Evolutionary conservation across 306 rosid genomes (phyloP), one percentile per base, ranked within the genome.

Genomic region (Gynostemma pentaphyllum): DNA sequence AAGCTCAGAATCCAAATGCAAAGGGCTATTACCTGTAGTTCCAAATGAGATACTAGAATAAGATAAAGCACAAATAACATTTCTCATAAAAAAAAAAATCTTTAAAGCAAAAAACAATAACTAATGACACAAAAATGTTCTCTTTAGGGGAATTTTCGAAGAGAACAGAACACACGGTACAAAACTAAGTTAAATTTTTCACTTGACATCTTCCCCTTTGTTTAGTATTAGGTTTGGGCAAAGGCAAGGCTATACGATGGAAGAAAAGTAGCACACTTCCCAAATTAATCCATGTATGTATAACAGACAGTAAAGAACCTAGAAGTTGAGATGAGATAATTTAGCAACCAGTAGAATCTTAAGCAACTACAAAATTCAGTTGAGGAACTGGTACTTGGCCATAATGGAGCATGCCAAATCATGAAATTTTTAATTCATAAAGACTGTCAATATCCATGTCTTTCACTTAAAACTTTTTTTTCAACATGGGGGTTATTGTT

Each of bases 21-120:
- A 80, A 55, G 78, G 46, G 68, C 82, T 76, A 70, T 61, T 76
- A 28, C 76, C 96, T 88, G 90, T 55, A 71, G 72, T 54, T 76
- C 72, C 79, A 71, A 55, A 26, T 64, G 69, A 75, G 27, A 45
- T 56, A n/a, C 54, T 50, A 23, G n/a, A n/a, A n/a, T n/a, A n/a
- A n/a, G 57, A 75, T 48, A 37, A 21, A 37, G 16, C 16, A 2
- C 28, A 39, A 3, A 39, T 10, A 39, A 9, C 44, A 39, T 39
- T 4, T 39, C 14, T 39, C 7, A 39, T 39, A 6, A 34, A 34
- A 34, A 34, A 29, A 45, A 19, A 46, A 21, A 6, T n/a, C n/a
- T 24, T 50, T 50, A 18, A 50, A 50, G 56, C 22, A 7, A 21
- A 48, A 23, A 10, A 46, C 0, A 44, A n/a, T 1, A 15, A n/a